Conservation (phyloP, 768 basidiomycete genomes). For the Cystobasidium ongulense region DNA sequence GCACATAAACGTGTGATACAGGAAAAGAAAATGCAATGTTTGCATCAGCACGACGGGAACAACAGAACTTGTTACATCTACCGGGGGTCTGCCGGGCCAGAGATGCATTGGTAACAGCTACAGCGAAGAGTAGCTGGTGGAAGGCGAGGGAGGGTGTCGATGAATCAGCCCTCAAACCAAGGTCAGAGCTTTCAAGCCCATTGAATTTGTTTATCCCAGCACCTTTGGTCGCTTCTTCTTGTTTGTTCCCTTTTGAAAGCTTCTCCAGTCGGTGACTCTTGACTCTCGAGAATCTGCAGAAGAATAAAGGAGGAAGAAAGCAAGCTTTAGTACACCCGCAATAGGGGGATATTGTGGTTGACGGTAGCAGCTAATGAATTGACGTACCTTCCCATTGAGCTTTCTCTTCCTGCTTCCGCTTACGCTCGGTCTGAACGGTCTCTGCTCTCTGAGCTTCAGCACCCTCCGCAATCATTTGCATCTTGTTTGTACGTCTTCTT, state of each 20-base stretch:
- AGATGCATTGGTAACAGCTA: background rate
- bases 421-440: conserved; percentile 65
- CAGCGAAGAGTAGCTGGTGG: background rate
- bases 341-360: background rate
- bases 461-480: conserved; percentile 50
- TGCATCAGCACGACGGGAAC: background rate
- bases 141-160: background rate
- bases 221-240: conserved; percentile 38
- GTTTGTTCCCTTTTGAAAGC: conserved; percentile 35
- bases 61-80: background rate
- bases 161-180: background rate
- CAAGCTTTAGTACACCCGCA: background rate
- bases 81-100: background rate
- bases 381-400: conserved; percentile 74
- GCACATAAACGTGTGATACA: background rate
- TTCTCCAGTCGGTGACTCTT: conserved; percentile 39
- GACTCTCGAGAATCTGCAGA: conserved; percentile 38
- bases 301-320: background rate
- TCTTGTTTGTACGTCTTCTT: conserved; percentile 61
- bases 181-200: background rate
- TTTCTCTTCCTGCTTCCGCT: conserved; percentile 82
- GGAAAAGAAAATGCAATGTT: background rate
- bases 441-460: conserved; percentile 89
- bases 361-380: conserved; percentile 28
- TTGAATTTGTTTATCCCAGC: conserved; percentile 30